These are phyloP conservation scores for Calonectria leucothoes DNA, from an alignment of 2,329 filamentous ascomycete genomes.

Conservation along the genomic window DNA sequence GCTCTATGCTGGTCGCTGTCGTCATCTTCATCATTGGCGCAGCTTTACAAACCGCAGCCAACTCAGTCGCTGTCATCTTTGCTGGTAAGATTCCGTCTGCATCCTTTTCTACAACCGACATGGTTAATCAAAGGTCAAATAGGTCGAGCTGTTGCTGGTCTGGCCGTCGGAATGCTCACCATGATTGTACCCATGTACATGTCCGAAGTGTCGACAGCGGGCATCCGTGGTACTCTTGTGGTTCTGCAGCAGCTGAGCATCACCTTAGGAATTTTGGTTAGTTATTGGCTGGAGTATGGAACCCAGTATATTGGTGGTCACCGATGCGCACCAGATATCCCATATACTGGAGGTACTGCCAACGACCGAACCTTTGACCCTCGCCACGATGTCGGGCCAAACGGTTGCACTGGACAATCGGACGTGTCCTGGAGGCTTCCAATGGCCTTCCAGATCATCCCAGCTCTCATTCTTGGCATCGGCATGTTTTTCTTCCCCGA, in stretches of 20 bases:
- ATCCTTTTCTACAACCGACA: background rate
- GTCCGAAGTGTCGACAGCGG: constrained; percentile 60
- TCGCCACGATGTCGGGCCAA: constrained; percentile 51
- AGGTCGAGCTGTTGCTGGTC: constrained; percentile 57
- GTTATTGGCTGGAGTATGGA: constrained; percentile 56
- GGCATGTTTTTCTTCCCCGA: constrained; percentile 66
- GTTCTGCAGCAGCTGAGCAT: constrained; percentile 56
- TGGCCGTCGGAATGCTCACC: constrained; percentile 55
- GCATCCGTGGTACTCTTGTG: constrained; percentile 60
- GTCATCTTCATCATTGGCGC: constrained; percentile 55
- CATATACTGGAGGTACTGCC: constrained; percentile 57
- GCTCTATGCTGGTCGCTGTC: constrained; percentile 50
- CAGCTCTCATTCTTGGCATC: constrained; percentile 64
- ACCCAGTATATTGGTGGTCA: constrained; percentile 56
- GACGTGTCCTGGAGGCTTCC: constrained; percentile 59
- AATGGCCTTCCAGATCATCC: constrained; percentile 63
- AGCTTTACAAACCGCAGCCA: constrained; percentile 56
- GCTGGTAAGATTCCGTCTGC: constrained; percentile 39
- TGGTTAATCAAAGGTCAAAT: background rate
- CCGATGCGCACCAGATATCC: constrained; percentile 58
- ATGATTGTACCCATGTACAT: constrained; percentile 58
- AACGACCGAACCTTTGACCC: constrained; percentile 55
- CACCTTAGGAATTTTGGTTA: constrained; percentile 55
- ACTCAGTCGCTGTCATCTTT: constrained; percentile 54
- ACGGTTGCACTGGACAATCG: constrained; percentile 58